These are phyloP conservation scores for Pichia sp. DNA, from an alignment of 1,139 yeast genomes.

Conservation along the genomic window DNA sequence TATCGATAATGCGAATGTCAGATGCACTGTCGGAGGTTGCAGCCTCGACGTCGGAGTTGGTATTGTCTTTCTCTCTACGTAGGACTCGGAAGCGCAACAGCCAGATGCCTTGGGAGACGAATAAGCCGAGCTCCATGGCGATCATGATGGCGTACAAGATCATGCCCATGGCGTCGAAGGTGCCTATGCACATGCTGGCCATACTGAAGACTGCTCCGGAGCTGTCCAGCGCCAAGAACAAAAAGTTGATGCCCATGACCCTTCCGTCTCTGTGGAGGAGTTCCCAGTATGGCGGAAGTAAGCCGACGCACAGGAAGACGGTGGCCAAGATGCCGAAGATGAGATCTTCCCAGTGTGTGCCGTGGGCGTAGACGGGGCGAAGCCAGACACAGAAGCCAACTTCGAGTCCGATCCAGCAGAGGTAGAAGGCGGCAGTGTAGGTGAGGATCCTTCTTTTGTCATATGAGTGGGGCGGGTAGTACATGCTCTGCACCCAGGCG, in stretches of 20 bases:
- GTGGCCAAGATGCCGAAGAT: conserved; percentile 67
- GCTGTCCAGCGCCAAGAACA: conserved; percentile 47
- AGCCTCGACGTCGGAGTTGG: background rate
- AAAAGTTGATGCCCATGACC: conserved; percentile 56
- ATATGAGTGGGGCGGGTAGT: conserved; percentile 47
- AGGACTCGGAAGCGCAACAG: conserved; percentile 34
- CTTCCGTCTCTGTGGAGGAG: conserved; percentile 71
- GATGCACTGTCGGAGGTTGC: too few relatives aligned
- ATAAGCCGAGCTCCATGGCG: conserved; percentile 48
- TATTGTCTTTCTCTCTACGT: conserved; percentile 3
- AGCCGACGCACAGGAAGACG: conserved; percentile 66
- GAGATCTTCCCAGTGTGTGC: conserved; percentile 49
- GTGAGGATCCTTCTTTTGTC: conserved; percentile 30
- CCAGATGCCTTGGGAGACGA: conserved; percentile 46
- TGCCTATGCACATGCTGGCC: conserved; percentile 47
- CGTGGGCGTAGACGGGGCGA: conserved; percentile 44
- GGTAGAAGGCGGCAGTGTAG: conserved; percentile 34
- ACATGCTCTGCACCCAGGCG: conserved; percentile 50
- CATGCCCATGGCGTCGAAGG: conserved; percentile 49
- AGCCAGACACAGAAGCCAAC: conserved; percentile 49
- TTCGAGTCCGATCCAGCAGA: conserved; percentile 40
- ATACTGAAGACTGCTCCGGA: conserved; percentile 51
- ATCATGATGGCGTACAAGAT: conserved; percentile 48
- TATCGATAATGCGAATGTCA: too few relatives aligned
- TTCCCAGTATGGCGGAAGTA: conserved; percentile 86